phyloP scores from a whole-genome alignment of 108 stramenopile genomes.

The Stephanodiscus triporus region DNA sequence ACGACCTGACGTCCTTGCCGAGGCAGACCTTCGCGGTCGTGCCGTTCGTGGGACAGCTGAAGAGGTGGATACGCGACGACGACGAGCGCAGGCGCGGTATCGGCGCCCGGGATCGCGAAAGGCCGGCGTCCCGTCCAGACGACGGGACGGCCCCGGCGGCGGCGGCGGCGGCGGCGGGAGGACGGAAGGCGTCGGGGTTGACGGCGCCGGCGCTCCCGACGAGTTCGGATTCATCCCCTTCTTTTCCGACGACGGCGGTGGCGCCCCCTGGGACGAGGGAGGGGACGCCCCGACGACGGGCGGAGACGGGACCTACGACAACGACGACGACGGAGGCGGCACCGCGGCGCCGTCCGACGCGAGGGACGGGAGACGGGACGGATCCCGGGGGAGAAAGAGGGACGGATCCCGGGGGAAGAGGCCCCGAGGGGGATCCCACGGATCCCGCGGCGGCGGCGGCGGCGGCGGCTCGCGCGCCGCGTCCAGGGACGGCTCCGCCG shows the following conservation, averaged over 20 bases:
- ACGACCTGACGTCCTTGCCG: conserved; percentile 62
- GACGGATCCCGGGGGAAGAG: background rate
- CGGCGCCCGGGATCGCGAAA: too few species aligned
- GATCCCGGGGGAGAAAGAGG: background rate
- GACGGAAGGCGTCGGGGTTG: too few species aligned
- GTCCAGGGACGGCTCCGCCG: conserved; percentile 27
- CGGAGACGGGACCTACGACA: background rate
- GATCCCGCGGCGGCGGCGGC: background rate
- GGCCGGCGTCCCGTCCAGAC: too few species aligned
- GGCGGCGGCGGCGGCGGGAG: background rate
- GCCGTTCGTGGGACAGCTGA: conserved; percentile 67
- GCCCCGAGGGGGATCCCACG: background rate
- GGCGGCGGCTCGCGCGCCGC: conserved; percentile 5
- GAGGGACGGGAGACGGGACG: background rate
- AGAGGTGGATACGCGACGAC: conserved; percentile 67
- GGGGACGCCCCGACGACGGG: background rate
- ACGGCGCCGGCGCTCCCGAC: background rate
- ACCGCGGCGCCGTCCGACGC: background rate
- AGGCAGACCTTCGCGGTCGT: conserved; percentile 75
- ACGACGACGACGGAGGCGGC: background rate
- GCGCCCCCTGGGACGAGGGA: conserved; percentile 77
- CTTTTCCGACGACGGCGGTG: conserved; percentile 80
- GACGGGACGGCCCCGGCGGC: background rate
- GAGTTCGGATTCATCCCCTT: conserved; percentile 68
- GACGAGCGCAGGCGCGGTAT: conserved; percentile 9